Base-by-base conservation (phyloP, 78 protist genomes). In the Dictyostelium purpureum region DNA sequence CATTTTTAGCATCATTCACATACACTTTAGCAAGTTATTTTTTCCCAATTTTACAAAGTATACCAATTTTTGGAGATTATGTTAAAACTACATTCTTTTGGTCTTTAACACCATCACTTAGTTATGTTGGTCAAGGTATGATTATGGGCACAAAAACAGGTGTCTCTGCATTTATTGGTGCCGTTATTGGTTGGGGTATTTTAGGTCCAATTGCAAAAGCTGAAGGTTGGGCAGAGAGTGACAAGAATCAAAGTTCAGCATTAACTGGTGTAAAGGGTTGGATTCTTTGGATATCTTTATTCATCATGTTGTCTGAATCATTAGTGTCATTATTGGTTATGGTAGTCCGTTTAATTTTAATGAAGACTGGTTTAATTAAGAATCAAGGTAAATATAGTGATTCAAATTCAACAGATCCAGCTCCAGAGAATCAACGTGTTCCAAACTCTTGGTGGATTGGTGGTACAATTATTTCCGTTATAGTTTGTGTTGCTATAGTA, bases 71-170 rank as follows among this genome's bases (percentile, higher is more conserved):
- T 59, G 97, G 97, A 1, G 87, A 70, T 9, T 63, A 75, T 18
- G 52, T 43, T 3, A 28, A 57, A 35, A 83, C 19, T 2, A 59
- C 40, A 12, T 96, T 91, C 95, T 40, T 24, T 31, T 96, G 96
- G 97, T 61, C 85, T 26, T 61, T 96, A n/a, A 93, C 93, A 71
- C 94, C 95, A 21, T 94, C 94, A 10, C 88, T 70, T 7, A 71
- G 88, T 11, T 94, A 89, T 59, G 85, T 95, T 1, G 97, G 96
- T 10, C 96, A 94, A 42, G 98, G 98, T 40, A 95, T 96, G 98
- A 95, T 96, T 69, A 96, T 94, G 97, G 97, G 98, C 14, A 52
- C 90, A 9, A 90, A 88, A 35, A 57, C 98, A 3, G 92, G 94
- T 47, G 11, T 76, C 11, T 94, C 96, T 4, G 33, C 88, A 26